These are phyloP conservation scores for Vicia sativa DNA, from an alignment of 306 rosid genomes.

Conservation along the genomic window DNA sequence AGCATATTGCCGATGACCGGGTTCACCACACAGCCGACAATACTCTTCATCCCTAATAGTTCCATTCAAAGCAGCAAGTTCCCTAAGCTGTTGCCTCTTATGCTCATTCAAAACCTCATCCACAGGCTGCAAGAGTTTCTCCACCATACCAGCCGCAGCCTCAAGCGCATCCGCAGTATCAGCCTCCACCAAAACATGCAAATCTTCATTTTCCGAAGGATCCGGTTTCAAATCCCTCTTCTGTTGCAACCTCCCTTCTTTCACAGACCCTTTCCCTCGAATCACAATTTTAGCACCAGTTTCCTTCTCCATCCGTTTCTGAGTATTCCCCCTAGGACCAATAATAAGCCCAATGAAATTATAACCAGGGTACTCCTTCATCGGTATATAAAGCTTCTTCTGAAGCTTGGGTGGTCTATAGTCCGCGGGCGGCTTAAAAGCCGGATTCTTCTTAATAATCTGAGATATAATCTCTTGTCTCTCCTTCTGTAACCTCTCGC, in stretches of 20 bases:
- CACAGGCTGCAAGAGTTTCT: constrained; percentile 96
- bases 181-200: constrained; percentile 97
- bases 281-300: constrained; percentile 97
- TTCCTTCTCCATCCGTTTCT: constrained; percentile 97
- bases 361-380: constrained; percentile 97
- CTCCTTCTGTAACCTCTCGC: constrained; percentile 86
- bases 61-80: constrained; percentile 94
- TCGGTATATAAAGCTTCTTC: constrained; percentile 95
- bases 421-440: constrained; percentile 95
- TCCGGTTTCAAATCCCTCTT: constrained; percentile 94
- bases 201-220: constrained; percentile 92
- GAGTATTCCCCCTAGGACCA: constrained; percentile 96
- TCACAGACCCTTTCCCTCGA: constrained; percentile 93
- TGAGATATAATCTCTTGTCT: constrained; percentile 93
- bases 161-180: constrained; percentile 87
- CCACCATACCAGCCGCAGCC: constrained; percentile 99
- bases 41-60: constrained; percentile 97
- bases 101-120: constrained; percentile 98
- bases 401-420: constrained; percentile 98
- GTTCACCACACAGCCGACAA: constrained; percentile 95
- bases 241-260: constrained; percentile 95
- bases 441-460: constrained; percentile 90
- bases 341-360: constrained; percentile 94
- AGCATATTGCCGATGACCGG: constrained; percentile 93
- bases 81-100: constrained; percentile 97